Evolutionary conservation across 2,329 filamentous ascomycete genomes (phyloP).

Genomic region (Teratosphaeria epicoccoides): DNA sequence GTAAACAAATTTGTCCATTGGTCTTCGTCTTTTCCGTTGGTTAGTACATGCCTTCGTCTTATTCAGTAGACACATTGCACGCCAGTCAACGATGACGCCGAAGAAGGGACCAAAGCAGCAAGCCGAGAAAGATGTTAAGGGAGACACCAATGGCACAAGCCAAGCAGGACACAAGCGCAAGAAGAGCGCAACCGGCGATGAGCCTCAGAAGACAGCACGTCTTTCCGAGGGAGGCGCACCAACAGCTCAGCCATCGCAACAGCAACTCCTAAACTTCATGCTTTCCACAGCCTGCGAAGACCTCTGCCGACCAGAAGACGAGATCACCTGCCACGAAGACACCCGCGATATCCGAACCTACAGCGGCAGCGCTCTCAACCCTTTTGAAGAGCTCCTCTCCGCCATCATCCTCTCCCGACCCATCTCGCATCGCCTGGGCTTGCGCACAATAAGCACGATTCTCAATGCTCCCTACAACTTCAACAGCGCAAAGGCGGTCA

Average conservation of each 20-base stretch:
- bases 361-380: conserved; percentile 23
- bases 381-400: conserved; percentile 37
- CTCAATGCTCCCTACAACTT: conserved; percentile 35
- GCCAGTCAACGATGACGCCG: background rate
- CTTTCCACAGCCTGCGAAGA: conserved; percentile 22
- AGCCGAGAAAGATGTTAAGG: background rate
- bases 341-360: conserved; percentile 24
- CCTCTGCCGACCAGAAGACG: conserved; percentile 26
- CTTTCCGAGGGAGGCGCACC: conserved; percentile 18
- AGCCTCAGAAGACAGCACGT: conserved; percentile 19
- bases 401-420: conserved; percentile 36
- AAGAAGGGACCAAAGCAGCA: background rate
- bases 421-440: conserved; percentile 34
- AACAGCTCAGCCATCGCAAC: conserved; percentile 13
- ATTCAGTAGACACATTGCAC: background rate
- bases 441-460: conserved; percentile 34
- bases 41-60: background rate
- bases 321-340: conserved; percentile 20
- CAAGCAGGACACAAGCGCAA: conserved; percentile 3
- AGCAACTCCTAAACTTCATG: conserved; percentile 26
- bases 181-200: conserved; percentile 11
- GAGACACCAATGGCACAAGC: background rate
- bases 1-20: background rate
- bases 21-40: background rate
- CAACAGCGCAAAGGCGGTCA: conserved; percentile 24